Evolutionary conservation across 345 rosid species (phyloP), one percentile per base, ranked within the genome.

Genomic region (Ceriops decandra): DNA sequence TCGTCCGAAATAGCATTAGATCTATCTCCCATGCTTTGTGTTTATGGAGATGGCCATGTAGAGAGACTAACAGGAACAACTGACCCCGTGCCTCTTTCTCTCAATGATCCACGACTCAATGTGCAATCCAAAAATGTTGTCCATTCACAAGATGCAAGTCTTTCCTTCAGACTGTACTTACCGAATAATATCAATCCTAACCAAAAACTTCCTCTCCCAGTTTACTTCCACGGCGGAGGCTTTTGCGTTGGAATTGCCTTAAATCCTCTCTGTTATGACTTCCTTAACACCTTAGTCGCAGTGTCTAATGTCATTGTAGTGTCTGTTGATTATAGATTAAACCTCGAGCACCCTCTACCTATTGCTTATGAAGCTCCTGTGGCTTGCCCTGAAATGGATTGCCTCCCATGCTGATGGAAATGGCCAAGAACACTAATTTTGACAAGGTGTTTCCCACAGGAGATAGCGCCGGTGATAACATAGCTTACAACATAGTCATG

Each of bases 111-210:
- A 0, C 3, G 17, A 16, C 24, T 66, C 0, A 68, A 51, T 26
- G 61, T 74, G 47, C 72, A 10, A 28, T 79, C 85, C 19, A 85
- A 76, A 73, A 87, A 83, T 72, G 63, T 52, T 4, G 24, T 77
- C 24, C 70, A 27, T 7, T 80, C 87, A 5, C 49, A 60, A 16
- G 75, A 75, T 8, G 68, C 73, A 0, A 30, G 27, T 63, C 69
- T 79, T 30, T 74, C 70, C 46, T 52, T 66, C 10, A 75, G 86
- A 19, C 52, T 82, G 0, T 22, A 22, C 24, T 22, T 22, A 22
- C 24, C 0, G 24, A 22, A 22, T 22, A 22, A 22, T 22, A 22
- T 22, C 24, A 22, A 22, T 22, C 24, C 24, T 22, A 22, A 22
- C 24, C 24, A 22, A 22, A 22, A 22, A 22, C 24, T 22, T 22